A percentile compares a stretch with the other conserved stretches of the same genome.
Evolutionary conservation across 345 rosid genomes (phyloP).

Genomic region (Sapria himalayana): DNA sequence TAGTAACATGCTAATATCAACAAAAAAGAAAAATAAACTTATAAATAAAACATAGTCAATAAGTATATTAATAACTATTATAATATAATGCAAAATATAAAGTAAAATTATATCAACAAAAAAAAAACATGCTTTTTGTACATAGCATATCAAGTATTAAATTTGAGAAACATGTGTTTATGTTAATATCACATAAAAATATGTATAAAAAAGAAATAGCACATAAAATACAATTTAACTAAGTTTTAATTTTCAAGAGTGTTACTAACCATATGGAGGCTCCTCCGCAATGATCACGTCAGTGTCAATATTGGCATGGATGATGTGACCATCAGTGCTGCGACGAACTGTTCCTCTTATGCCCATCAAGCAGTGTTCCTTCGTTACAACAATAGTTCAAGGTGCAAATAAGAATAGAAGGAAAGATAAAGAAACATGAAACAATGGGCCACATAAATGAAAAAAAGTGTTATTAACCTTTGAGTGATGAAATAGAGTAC

Average conservation of each 20-base stretch:
- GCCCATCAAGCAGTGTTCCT: slow-evolving; percentile 99
- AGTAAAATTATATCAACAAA: too few relatives aligned
- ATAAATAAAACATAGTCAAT: too few relatives aligned
- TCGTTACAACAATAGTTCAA: slow-evolving; percentile 10
- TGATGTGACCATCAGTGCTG: slow-evolving; percentile 94
- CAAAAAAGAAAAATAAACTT: too few relatives aligned
- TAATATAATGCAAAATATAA: too few relatives aligned
- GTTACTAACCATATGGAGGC: slow-evolving; percentile 76
- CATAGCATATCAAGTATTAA: too few relatives aligned
- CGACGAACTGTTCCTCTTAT: slow-evolving; percentile 97
- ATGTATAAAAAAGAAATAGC: too few relatives aligned
- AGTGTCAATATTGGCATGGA: slow-evolving; percentile 94
- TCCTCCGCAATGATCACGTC: slow-evolving; percentile 98
- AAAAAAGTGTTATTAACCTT: slow-evolving; percentile 33
- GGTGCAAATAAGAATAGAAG: slow-evolving; percentile 2
- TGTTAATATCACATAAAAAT: too few relatives aligned
- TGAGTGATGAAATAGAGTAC: slow-evolving; percentile 89
- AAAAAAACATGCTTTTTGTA: too few relatives aligned
- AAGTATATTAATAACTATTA: too few relatives aligned
- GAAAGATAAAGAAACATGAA: background rate
- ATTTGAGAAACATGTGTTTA: too few relatives aligned
- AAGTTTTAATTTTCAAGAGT: background rate
- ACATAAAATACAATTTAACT: background rate
- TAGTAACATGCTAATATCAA: too few relatives aligned
- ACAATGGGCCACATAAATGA: slow-evolving; percentile 5